Base-by-base conservation (phyloP, 2,329 filamentous ascomycete species). In the Ophiostoma himal-ulmi region DNA sequence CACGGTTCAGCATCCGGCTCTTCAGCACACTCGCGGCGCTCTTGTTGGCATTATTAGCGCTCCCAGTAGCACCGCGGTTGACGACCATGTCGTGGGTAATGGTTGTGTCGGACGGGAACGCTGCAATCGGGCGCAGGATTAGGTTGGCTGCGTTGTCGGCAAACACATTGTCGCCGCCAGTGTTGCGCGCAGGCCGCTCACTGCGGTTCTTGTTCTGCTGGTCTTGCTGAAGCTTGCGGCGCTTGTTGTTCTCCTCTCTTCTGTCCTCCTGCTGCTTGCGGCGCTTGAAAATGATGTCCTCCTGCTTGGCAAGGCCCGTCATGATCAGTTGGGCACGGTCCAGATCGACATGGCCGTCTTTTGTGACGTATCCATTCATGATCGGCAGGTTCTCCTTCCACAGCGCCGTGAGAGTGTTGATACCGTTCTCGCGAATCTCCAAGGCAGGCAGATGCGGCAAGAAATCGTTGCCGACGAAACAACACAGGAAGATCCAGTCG, bases 401-500 rank as follows among this genome's bases (percentile, higher is more conserved):
- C 70, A 99, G 95, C n/a, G 92, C 90, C 74, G 94, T 96, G 70
- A 99, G 84, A 0, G 94, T 96, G 78, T 99, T 94, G 77, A 99
- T 99, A 67, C 94, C 94, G 78, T 97, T 94, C 77, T 99, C 95
- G 72, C 95, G 89, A 78, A 99, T 98, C 79, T 98, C 95, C 71
- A 99, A 85, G 76, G 94, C 96, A n/a, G 95, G 95, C 71, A 99
- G 83, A 84, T 99, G 95, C 68, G 95, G 95, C 75, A 99, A 82
- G 82, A 99, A 99, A 82, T 99, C 96, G 80, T 99, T 99, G 75
- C 94, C 94, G 70, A 98, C 94, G 78, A 98, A 98, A 82, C 96
- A 98, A 81, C 94, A 98, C 89, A 98, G 95, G 79, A 98, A 98
- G 17, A 98, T 93, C 95, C 94, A 98, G 78, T 98, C 94, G 79